Evolutionary conservation across 2,329 filamentous ascomycete genomes (phyloP), one percentile per base, ranked within the genome.

Genomic region (Sporothrix brasiliensis): DNA sequence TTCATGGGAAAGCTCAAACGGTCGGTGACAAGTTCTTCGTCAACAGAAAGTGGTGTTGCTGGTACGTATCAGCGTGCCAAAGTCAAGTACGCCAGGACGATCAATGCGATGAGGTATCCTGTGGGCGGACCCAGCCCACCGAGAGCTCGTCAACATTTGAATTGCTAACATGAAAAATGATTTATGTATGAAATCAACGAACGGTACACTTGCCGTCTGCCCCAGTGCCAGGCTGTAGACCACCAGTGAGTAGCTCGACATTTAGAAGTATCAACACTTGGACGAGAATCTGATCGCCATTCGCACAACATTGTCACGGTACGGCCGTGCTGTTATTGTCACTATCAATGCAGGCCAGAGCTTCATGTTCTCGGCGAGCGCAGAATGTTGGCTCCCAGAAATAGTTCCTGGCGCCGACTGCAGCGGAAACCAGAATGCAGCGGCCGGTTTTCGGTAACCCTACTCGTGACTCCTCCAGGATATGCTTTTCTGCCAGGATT

Each of bases 71-170:
- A 24, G 44, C 58, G 2, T 27, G 44, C 58, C 58, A 44, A 85
- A 82, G n/a, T 39, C 83, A 84, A 78, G 65, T 84, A 84, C 70
- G 83, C 83, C 71, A 79, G 79, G 1, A 84, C 75, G 1, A n/a
- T 27, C n/a, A 27, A 44, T 19, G 53, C 44, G 30, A 70, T 70
- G 41, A 67, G 19, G 50, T 44, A 14, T 30, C 44, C 11, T 41
- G n/a, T n/a, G 54, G 63, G 19, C 65, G 63, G 24, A 30, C 30
- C 21, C 13, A n/a, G 49, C 65, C 56, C 47, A 52, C 47, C 27
- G 54, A 11, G 41, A 50, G 39, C 27, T 53, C 54, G 44, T 11
- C 58, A 14, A 61, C 5, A 11, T 39, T 61, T 44, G 58, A 9
- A 4, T 44, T 3, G 11, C 44, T 21, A 5, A 24, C 58, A 61